Conservation (phyloP, 768 basidiomycete genomes). For the Hypsizygus marmoreus region DNA sequence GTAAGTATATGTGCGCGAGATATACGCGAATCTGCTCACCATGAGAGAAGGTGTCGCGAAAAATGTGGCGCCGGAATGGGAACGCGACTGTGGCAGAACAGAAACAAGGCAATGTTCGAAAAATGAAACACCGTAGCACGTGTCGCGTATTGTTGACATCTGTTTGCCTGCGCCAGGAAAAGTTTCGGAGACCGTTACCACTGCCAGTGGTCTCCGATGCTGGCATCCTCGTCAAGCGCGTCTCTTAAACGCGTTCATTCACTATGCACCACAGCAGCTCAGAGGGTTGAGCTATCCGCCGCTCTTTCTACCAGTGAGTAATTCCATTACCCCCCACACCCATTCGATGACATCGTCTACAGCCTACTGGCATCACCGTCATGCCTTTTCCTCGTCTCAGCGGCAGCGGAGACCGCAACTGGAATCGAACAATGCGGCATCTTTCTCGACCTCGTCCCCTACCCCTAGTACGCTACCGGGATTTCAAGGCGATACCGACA, state of each 20-base stretch:
- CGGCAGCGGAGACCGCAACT: slow-evolving; percentile 3
- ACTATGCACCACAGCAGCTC: slow-evolving; percentile 3
- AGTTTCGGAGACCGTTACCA: slow-evolving; percentile 6
- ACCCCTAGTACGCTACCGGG: slow-evolving; percentile 6
- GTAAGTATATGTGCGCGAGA: slow-evolving; percentile 12
- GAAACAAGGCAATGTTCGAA: slow-evolving; percentile 14
- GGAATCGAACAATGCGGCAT: slow-evolving; percentile 6
- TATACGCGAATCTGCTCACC: slow-evolving; percentile 20
- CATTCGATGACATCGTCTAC: slow-evolving; percentile 4
- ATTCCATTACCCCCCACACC: not conserved
- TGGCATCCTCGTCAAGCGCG: slow-evolving; percentile 14
- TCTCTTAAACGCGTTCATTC: slow-evolving; percentile 11
- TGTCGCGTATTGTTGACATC: slow-evolving; percentile 11
- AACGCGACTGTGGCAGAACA: slow-evolving; percentile 27
- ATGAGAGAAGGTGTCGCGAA: slow-evolving; percentile 26
- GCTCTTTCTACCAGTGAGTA: slow-evolving; percentile 8
- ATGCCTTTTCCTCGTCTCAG: no score
- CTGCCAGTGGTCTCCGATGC: slow-evolving; percentile 3
- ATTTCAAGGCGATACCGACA: slow-evolving; percentile 13
- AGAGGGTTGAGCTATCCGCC: not conserved
- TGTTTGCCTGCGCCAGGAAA: slow-evolving; percentile 15
- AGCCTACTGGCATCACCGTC: slow-evolving; percentile 5
- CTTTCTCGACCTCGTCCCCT: slow-evolving; percentile 9
- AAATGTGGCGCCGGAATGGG: slow-evolving; percentile 13
- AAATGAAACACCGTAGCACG: slow-evolving; percentile 18